These are phyloP conservation scores for Amphicarpaea edgeworthii DNA, from an alignment of 306 rosid species.

Conservation along the genomic window DNA sequence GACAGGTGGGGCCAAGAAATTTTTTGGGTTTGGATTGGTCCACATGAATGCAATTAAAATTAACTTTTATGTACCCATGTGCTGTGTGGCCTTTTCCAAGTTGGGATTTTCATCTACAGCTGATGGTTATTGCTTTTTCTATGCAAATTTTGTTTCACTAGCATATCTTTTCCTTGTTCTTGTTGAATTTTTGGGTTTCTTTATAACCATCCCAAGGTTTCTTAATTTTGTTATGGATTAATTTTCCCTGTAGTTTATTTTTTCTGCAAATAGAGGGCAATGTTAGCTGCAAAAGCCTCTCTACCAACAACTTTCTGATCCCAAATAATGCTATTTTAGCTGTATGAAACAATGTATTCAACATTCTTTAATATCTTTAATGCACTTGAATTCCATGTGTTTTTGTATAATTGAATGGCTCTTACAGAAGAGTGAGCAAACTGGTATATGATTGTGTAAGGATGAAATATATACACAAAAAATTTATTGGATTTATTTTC, in stretches of 20 bases:
- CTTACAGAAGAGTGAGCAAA: conserved; percentile 49
- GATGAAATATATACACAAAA: conserved; percentile 34
- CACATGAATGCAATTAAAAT: neutral
- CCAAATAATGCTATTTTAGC: conserved; percentile 1
- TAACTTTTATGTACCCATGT: neutral
- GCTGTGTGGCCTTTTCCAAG: neutral
- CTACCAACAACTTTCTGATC: neutral
- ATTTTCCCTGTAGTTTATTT: conserved; percentile 11
- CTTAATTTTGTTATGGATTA: neutral
- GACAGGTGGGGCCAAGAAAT: conserved; percentile 10
- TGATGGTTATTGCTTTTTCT: conserved; percentile 4
- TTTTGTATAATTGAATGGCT: conserved; percentile 53
- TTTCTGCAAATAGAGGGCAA: neutral
- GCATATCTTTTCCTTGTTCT: conserved; percentile 9
- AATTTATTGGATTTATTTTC: conserved; percentile 37
- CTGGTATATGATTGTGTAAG: conserved; percentile 54
- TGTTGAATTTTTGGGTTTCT: neutral
- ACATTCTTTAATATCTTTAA: conserved; percentile 24
- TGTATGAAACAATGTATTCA: neutral
- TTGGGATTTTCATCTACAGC: conserved; percentile 9
- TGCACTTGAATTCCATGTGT: conserved; percentile 44
- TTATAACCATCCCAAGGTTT: neutral
- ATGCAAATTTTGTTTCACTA: neutral
- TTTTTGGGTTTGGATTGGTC: conserved; percentile 1
- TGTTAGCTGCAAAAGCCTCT: conserved; percentile 1